These are phyloP conservation scores for Trypanosoma platydactyli DNA, from an alignment of 208 protist genomes.

Conservation along the genomic window DNA sequence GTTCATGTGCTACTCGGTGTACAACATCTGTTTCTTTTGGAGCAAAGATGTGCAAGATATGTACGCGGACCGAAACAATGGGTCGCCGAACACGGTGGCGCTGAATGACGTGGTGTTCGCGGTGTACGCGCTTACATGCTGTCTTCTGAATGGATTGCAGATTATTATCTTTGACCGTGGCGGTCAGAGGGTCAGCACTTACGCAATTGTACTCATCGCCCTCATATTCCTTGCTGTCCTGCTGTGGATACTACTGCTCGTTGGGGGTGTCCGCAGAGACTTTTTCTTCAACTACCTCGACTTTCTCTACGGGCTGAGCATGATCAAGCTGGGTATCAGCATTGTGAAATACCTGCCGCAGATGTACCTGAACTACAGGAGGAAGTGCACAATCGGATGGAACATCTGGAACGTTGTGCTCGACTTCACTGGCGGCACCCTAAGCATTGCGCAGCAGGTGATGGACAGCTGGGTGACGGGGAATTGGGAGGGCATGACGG, in stretches of 20 bases:
- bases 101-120: constrained; percentile 75
- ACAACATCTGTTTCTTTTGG: constrained; percentile 54
- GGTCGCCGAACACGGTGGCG: constrained; percentile 40
- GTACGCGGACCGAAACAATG: constrained; percentile 34
- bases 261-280: constrained; percentile 5
- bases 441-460: constrained; percentile 52
- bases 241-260: constrained; percentile 18
- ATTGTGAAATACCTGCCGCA: constrained; percentile 74
- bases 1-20: constrained; percentile 54
- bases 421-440: constrained; percentile 57
- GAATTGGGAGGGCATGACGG: constrained; percentile 50
- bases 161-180: constrained; percentile 44
- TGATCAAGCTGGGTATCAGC: constrained; percentile 57
- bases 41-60: constrained; percentile 36
- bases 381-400: constrained; percentile 66
- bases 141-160: constrained; percentile 47
- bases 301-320: constrained; percentile 42
- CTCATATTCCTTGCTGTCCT: constrained; percentile 18
- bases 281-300: constrained; percentile 31
- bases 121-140: constrained; percentile 47
- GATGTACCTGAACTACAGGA: constrained; percentile 56
- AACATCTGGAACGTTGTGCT: constrained; percentile 66
- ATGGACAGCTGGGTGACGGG: constrained; percentile 34
- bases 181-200: constrained; percentile 31
- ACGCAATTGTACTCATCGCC: constrained; percentile 19